Evolutionary conservation across 2,329 filamentous ascomycete genomes (phyloP).

Genomic region (Aspergillus fructus): DNA sequence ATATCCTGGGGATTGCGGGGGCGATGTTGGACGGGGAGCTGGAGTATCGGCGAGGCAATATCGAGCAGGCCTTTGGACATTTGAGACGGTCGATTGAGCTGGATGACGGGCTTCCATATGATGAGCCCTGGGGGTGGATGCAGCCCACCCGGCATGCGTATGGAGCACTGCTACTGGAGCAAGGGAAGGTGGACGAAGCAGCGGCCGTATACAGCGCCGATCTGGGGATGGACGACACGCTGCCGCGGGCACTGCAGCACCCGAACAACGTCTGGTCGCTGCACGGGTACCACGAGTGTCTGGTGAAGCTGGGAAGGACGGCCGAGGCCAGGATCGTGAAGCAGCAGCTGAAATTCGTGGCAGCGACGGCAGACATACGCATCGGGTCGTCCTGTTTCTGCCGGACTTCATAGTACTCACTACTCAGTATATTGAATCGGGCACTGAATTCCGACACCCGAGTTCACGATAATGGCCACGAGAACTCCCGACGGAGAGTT

Average conservation of each 20-base stretch:
- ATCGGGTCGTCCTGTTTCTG: slow-evolving; percentile 62
- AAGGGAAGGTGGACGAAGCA: slow-evolving; percentile 59
- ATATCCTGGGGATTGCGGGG: slow-evolving; percentile 62
- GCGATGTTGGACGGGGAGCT: slow-evolving; percentile 73
- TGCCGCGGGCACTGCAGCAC: slow-evolving; percentile 66
- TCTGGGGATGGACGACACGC: slow-evolving; percentile 57
- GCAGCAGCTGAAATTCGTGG: slow-evolving; percentile 52
- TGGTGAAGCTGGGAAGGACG: slow-evolving; percentile 53
- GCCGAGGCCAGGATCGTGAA: slow-evolving; percentile 51
- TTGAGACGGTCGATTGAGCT: slow-evolving; percentile 58
- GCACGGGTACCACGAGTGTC: slow-evolving; percentile 71
- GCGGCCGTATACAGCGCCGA: slow-evolving; percentile 60
- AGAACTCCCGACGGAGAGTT: not conserved
- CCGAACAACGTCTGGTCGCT: slow-evolving; percentile 74
- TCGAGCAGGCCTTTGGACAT: slow-evolving; percentile 58
- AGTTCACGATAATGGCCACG: not conserved
- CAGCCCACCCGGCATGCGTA: slow-evolving; percentile 70
- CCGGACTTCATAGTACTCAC: slow-evolving; percentile 9
- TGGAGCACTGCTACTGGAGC: slow-evolving; percentile 68
- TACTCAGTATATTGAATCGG: too few species aligned
- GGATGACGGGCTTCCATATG: slow-evolving; percentile 66
- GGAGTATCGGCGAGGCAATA: slow-evolving; percentile 64
- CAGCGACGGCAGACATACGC: slow-evolving; percentile 59
- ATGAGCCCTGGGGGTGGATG: slow-evolving; percentile 81
- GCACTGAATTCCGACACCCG: too few species aligned